These are phyloP conservation scores for Lactarius trivialis DNA, from an alignment of 768 basidiomycete genomes.

Conservation along the genomic window DNA sequence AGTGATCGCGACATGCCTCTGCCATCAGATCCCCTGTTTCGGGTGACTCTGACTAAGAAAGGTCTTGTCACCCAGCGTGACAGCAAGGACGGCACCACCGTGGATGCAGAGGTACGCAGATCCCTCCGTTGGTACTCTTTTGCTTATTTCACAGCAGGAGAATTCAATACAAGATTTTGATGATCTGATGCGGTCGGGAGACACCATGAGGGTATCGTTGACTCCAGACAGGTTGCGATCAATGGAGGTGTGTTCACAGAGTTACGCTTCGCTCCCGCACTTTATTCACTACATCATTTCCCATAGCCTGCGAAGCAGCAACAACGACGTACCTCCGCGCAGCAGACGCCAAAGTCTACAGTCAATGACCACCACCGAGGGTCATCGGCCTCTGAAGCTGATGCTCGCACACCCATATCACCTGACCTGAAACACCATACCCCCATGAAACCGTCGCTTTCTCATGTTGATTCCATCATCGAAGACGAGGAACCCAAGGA, in stretches of 20 bases:
- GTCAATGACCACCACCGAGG: not conserved
- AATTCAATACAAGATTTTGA: constrained; percentile 73
- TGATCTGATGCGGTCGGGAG: constrained; percentile 80
- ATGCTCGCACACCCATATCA: constrained; percentile 9
- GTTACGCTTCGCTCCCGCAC: constrained; percentile 27
- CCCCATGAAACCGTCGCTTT: constrained; percentile 38
- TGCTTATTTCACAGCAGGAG: constrained; percentile 13
- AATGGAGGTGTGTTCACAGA: constrained; percentile 64
- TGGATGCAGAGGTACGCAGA: constrained; percentile 25
- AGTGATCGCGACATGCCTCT: constrained; percentile 31
- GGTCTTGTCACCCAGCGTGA: constrained; percentile 12
- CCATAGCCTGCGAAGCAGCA: constrained; percentile 9
- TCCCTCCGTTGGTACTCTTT: constrained; percentile 2
- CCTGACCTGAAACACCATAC: constrained; percentile 8
- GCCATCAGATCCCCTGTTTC: constrained; percentile 28
- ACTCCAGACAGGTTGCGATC: constrained; percentile 90
- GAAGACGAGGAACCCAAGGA: constrained; percentile 48
- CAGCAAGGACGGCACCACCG: constrained; percentile 1
- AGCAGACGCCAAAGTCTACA: not conserved
- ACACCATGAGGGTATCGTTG: constrained; percentile 92
- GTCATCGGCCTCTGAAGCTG: not conserved
- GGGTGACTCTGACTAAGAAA: constrained; percentile 15
- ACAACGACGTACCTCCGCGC: not conserved
- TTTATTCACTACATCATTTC: not conserved
- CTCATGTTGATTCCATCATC: constrained; percentile 54